phyloP scores from a whole-genome alignment of 2,329 filamentous ascomycete species.

The Neofusicoccum laricinum region DNA sequence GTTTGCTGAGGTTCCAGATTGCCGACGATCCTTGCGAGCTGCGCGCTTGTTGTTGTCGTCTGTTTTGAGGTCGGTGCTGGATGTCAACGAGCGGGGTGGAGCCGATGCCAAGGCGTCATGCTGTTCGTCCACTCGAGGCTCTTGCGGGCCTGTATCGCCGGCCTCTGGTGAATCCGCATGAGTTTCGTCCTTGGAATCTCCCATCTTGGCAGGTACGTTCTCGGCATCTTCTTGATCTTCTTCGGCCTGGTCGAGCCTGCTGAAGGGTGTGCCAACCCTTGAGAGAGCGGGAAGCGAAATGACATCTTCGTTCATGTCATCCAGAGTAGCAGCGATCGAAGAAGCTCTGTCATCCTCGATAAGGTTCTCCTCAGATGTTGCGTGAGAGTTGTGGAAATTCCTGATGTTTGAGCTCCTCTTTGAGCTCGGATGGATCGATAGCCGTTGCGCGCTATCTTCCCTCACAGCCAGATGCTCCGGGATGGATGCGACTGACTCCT shows the following conservation, averaged over 20 bases:
- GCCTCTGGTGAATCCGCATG: not conserved
- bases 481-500: conserved; percentile 5
- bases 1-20: conserved; percentile 1
- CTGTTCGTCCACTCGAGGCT: not conserved
- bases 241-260: not conserved
- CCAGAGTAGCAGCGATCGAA: conserved; percentile 54
- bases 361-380: not conserved
- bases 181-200: not conserved
- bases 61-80: conserved; percentile 33
- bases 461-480: not conserved
- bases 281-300: conserved; percentile 32
- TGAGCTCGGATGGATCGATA: not conserved
- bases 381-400: not conserved
- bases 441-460: not conserved
- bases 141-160: not conserved
- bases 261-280: conserved; percentile 8
- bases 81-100: conserved; percentile 19
- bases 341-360: conserved; percentile 44
- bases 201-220: not conserved
- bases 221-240: not conserved
- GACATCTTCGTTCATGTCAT: conserved; percentile 57
- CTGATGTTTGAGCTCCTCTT: conserved; percentile 2
- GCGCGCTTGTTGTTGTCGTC: not conserved
- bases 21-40: conserved; percentile 8
- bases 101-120: not conserved